Conservation (phyloP, 2,329 filamentous ascomycete genomes). For the Arthrobotrys sphaeroides region DNA sequence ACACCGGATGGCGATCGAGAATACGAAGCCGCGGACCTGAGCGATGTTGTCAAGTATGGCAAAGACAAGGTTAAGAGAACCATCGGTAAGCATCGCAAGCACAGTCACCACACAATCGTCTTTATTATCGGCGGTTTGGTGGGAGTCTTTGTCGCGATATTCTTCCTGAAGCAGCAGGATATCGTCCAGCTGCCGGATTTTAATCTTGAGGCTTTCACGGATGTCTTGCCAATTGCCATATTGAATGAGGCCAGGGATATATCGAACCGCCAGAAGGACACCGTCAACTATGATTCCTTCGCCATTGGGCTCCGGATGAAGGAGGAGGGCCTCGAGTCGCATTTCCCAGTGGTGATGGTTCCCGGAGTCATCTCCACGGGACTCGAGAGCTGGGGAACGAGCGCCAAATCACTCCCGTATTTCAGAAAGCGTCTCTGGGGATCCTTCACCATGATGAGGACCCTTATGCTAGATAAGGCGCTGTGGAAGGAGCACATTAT, state of each 20-base stretch:
- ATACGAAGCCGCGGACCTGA: constrained; percentile 33
- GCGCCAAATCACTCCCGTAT: constrained; percentile 83
- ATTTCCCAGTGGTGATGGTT: constrained; percentile 94
- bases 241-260: constrained; percentile 86
- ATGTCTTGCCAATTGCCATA: constrained; percentile 86
- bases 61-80: constrained; percentile 19
- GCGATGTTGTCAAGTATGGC: constrained; percentile 41
- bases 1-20: constrained; percentile 16
- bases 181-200: constrained; percentile 76
- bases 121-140: constrained; percentile 90
- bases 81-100: constrained; percentile 39
- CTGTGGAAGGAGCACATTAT: constrained; percentile 96
- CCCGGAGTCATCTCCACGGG: constrained; percentile 95
- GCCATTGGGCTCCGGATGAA: constrained; percentile 85
- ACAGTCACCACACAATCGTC: constrained; percentile 61
- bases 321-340: constrained; percentile 79
- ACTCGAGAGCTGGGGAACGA: constrained; percentile 94
- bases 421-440: constrained; percentile 96
- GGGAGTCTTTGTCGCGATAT: constrained; percentile 84
- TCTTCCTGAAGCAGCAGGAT: constrained; percentile 89
- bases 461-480: constrained; percentile 90
- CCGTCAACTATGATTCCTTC: constrained; percentile 92
- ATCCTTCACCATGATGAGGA: constrained; percentile 98
- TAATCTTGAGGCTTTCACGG: constrained; percentile 81
- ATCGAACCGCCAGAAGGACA: constrained; percentile 84